A percentile compares a stretch with the other conserved stretches of the same genome.
phyloP scores from a whole-genome alignment of 352 stramenopile species.

The Pseudoperonospora humuli region DNA sequence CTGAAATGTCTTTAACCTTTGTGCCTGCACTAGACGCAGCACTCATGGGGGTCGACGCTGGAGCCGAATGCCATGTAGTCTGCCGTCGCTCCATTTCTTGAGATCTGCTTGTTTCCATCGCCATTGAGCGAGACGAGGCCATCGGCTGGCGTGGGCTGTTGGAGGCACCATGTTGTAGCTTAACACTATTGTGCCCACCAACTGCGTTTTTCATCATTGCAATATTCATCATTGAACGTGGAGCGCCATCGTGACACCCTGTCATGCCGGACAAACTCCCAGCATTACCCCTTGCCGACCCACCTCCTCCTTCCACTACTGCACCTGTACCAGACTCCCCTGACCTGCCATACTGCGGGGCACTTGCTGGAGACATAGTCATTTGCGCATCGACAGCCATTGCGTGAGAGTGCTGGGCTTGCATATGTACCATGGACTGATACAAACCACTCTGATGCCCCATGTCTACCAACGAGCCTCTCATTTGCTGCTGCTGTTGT shows the following conservation, averaged over 20 bases:
- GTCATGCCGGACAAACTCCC: conserved; percentile 14
- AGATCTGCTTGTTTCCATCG: conserved; percentile 22
- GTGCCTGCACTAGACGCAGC: not conserved
- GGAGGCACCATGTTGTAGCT: conserved; percentile 5
- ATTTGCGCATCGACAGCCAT: conserved; percentile 21
- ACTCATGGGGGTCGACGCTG: not conserved
- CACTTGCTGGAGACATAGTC: conserved; percentile 15
- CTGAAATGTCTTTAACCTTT: conserved; percentile 3
- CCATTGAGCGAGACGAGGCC: conserved; percentile 13
- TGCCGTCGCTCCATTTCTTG: conserved; percentile 7
- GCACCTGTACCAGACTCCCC: conserved; percentile 15
- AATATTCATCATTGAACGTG: conserved; percentile 50
- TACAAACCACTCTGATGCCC: conserved; percentile 39
- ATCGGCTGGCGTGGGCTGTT: conserved; percentile 20
- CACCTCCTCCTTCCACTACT: conserved; percentile 6
- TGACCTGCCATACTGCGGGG: conserved; percentile 23
- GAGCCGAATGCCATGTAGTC: conserved; percentile 17
- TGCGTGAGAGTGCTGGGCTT: conserved; percentile 27
- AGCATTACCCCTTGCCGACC: conserved; percentile 6
- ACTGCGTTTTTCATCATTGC: conserved; percentile 36
- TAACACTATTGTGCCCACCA: conserved; percentile 6
- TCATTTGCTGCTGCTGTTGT: conserved; percentile 25
- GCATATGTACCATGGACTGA: conserved; percentile 38
- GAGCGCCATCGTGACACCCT: conserved; percentile 34
- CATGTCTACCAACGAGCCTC: conserved; percentile 38